Evolutionary conservation across 768 basidiomycete species (phyloP).

Genomic region (Tubosaeta sp.): DNA sequence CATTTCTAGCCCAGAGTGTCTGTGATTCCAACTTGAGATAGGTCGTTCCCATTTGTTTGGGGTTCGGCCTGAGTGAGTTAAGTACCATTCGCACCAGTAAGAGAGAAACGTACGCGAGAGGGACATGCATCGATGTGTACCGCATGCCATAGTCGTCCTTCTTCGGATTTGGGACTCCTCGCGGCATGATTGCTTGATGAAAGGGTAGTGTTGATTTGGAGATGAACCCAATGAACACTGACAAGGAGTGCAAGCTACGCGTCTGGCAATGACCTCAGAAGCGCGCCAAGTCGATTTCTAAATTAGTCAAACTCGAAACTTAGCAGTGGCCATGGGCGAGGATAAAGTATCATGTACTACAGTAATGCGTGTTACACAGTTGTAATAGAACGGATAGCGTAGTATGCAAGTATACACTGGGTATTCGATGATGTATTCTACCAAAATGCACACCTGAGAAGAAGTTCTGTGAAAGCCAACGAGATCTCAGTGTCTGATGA

Average conservation of each 20-base stretch:
- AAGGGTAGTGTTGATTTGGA: not conserved
- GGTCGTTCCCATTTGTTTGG: conserved; percentile 72
- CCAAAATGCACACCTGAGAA: conserved; percentile 71
- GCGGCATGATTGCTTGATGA: conserved; percentile 51
- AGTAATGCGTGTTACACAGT: conserved; percentile 21
- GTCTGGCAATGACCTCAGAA: too few species aligned
- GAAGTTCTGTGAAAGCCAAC: conserved; percentile 2
- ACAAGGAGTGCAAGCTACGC: not conserved
- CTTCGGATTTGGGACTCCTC: conserved; percentile 77
- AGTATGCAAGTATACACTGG: conserved; percentile 10
- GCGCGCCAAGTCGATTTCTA: conserved; percentile 5
- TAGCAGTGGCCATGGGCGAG: not conserved
- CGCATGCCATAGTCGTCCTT: conserved; percentile 79
- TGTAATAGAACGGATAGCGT: conserved; percentile 13
- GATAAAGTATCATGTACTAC: not conserved
- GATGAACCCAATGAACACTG: not conserved
- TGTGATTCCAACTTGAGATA: conserved; percentile 78
- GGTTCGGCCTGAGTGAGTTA: conserved; percentile 53
- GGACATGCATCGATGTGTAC: conserved; percentile 79
- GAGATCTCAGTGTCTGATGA: not conserved
- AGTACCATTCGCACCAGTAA: conserved; percentile 7
- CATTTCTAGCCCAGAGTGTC: conserved; percentile 69
- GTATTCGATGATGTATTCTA: conserved; percentile 27
- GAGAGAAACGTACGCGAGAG: conserved; percentile 52
- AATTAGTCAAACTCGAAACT: conserved; percentile 5